Evolutionary conservation across 2,329 filamentous ascomycete genomes (phyloP), one percentile per base, ranked within the genome.

Genomic region (Xylaria sp.): DNA sequence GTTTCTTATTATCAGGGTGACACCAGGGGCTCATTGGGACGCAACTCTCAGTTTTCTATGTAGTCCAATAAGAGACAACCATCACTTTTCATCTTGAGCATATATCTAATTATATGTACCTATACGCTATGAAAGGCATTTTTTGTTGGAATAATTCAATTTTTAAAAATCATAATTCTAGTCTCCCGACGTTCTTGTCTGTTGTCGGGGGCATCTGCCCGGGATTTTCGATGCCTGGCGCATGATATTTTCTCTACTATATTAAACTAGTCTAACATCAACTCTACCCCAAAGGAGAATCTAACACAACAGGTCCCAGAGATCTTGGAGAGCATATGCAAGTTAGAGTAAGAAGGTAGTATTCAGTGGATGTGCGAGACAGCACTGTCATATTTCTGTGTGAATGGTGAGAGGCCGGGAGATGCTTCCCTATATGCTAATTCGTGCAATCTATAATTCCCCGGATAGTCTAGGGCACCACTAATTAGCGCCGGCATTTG

Each of bases 401-500:
- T 57, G 6, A 37, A 37, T 25, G 16, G 18, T 27, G 35, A 40
- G 55, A 58, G 29, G 21, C 25, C 12, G 23, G 25, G 16, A 44
- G 27, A 29, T 44, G 6, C 44, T 25, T 42, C 25, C 37, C n/a
- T 42, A 32, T 54, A 47, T 35, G n/a, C 51, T 25, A 42, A 16
- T 29, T 54, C 21, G 29, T 27, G 57, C 21, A 8, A 50, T 54
- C 40, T 13, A 63, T 29, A 29, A 54, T 35, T 40, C 6, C 27
- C n/a, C 37, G 47, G 27, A 44, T 40, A 18, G 21, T 57, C 25
- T 27, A 18, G 61, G 27, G 27, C 21, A 27, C 23, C 25, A 23
- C 6, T 23, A 29, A 47, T 18, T 48, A 50, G 44, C 44, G 29
- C 59, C 59, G 44, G 29, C n/a, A 61, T 29, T 60, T 25, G 44